These are phyloP conservation scores for Lachancea lanzarotensis DNA, from an alignment of 805 yeast species.

Conservation along the genomic window DNA sequence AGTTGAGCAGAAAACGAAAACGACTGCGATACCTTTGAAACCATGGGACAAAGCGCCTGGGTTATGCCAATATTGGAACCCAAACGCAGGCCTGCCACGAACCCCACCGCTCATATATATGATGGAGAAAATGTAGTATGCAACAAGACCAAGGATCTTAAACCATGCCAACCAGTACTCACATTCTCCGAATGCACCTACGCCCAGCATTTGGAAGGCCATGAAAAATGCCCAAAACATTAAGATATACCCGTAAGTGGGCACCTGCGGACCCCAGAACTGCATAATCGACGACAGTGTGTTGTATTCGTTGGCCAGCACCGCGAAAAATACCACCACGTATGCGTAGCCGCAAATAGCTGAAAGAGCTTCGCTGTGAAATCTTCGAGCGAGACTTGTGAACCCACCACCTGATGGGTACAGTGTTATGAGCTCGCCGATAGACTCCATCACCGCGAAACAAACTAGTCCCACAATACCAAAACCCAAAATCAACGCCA, in stretches of 20 bases:
- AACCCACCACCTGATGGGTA: constrained; percentile 7
- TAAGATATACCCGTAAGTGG: constrained; percentile 13
- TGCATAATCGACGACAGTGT: constrained; percentile 6
- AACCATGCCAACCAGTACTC: constrained; percentile 55
- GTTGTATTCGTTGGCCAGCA: constrained; percentile 7
- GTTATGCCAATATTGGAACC: constrained; percentile 10
- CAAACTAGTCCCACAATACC: constrained; percentile 12
- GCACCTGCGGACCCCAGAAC: constrained; percentile 14
- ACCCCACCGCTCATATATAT: constrained; percentile 60
- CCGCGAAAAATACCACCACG: constrained; percentile 12
- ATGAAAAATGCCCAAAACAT: constrained; percentile 13
- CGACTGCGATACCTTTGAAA: constrained; percentile 45
- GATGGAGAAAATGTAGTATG: constrained; percentile 49
- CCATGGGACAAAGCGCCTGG: constrained; percentile 46
- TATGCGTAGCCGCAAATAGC: constrained; percentile 13
- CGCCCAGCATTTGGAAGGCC: constrained; percentile 40
- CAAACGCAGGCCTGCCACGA: constrained; percentile 34
- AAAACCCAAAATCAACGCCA: constrained; percentile 13
- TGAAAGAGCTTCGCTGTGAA: constrained; percentile 12
- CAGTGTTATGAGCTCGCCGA: constrained; percentile 13
- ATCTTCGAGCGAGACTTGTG: constrained; percentile 6
- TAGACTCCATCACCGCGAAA: constrained; percentile 14
- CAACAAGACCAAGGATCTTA: constrained; percentile 57
- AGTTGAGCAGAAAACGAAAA: constrained; percentile 52
- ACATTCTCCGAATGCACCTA: constrained; percentile 45